Evolutionary conservation across 768 basidiomycete genomes (phyloP).

Genomic region (Russula lepida): DNA sequence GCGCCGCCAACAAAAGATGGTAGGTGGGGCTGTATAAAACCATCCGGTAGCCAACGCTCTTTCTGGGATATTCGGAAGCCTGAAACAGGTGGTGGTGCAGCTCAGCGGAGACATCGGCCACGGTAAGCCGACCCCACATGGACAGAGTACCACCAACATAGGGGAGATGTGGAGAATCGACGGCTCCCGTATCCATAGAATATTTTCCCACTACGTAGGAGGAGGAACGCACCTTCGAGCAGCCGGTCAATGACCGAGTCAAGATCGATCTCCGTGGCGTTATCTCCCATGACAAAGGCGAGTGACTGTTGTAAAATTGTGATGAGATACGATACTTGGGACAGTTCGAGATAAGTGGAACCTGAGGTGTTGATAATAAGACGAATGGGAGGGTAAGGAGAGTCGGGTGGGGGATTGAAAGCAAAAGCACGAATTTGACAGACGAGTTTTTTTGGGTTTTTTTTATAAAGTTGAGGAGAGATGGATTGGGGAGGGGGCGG

Average conservation of each 20-base stretch:
- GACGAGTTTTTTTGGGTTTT: not conserved
- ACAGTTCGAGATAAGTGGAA: not conserved
- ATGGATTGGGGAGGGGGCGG: not conserved
- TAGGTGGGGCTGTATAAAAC: not conserved
- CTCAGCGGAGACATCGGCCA: not conserved
- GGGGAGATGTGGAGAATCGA: not conserved
- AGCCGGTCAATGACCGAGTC: conserved; percentile 99
- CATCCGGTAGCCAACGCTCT: not conserved
- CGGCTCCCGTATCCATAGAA: not conserved
- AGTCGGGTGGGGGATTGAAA: conserved; percentile 8
- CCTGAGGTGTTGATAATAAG: conserved; percentile 1
- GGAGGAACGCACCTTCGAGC: conserved; percentile 75
- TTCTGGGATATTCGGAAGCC: not conserved
- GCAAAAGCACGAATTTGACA: not conserved
- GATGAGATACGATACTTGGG: not conserved
- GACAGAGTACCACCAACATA: not conserved
- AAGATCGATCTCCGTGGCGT: conserved; percentile 90
- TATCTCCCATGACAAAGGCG: conserved; percentile 53
- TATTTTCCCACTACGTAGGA: not conserved
- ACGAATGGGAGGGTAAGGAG: conserved; percentile 13
- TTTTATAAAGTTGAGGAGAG: not conserved
- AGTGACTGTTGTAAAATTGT: not conserved
- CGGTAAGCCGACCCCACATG: not conserved
- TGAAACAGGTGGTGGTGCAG: not conserved
- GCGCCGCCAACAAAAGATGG: not conserved